Evolutionary conservation across 2,329 filamentous ascomycete species (phyloP).

Genomic region (Cytospora paraplurivora): DNA sequence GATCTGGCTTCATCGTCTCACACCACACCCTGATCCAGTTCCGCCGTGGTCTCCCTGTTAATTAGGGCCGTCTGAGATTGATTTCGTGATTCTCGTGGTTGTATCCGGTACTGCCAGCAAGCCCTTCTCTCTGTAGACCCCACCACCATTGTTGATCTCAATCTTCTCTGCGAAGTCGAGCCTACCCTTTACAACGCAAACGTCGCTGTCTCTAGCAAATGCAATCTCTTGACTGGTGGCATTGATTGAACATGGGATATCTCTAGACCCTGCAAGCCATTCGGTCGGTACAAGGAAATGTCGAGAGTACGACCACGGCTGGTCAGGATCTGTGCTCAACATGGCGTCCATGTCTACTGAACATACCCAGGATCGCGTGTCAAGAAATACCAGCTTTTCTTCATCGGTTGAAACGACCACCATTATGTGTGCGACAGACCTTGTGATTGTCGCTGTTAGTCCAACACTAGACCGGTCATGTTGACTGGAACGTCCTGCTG

Average conservation of each 20-base stretch:
- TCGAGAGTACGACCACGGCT: constrained; percentile 32
- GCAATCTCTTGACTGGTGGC: constrained; percentile 31
- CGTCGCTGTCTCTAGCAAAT: constrained; percentile 33
- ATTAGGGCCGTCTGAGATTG: too few relatives aligned
- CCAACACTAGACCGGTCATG: neutral
- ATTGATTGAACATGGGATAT: constrained; percentile 30
- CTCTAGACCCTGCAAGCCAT: constrained; percentile 34
- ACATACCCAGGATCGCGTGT: constrained; percentile 36
- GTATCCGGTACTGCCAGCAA: neutral
- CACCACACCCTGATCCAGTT: neutral
- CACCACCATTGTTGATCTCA: neutral
- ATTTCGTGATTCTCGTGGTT: too few relatives aligned
- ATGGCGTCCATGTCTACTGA: constrained; percentile 27
- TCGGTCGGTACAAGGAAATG: constrained; percentile 34
- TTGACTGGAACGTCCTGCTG: fast-evolving
- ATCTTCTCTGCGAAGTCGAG: constrained; percentile 32
- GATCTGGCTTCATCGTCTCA: too few relatives aligned
- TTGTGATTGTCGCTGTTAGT: neutral
- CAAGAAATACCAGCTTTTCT: constrained; percentile 34
- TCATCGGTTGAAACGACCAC: constrained; percentile 25
- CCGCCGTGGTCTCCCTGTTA: neutral
- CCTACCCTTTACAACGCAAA: constrained; percentile 34
- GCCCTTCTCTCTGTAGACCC: neutral
- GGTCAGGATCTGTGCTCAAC: constrained; percentile 1
- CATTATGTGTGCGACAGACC: constrained; percentile 31